Conservation (phyloP, 2,329 filamentous ascomycete species). For the Eutypella sp. region DNA sequence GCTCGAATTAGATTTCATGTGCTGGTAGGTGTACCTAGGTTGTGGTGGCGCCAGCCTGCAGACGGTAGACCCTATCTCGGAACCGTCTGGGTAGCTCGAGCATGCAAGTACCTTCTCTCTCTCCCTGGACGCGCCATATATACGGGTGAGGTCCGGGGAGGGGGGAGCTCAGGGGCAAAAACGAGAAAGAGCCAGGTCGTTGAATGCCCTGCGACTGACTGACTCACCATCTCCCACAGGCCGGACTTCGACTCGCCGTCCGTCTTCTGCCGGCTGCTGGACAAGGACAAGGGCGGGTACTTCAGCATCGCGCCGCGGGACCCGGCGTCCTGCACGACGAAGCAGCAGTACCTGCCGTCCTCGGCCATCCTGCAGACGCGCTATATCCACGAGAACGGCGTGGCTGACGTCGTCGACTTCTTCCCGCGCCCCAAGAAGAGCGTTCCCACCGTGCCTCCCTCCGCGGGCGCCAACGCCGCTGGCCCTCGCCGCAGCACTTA, state of each 20-base stretch:
- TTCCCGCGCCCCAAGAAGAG: slow-evolving; percentile 65
- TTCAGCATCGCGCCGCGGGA: slow-evolving; percentile 60
- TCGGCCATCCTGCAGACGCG: slow-evolving; percentile 72
- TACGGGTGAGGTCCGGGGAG: no score
- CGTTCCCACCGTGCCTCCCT: slow-evolving; percentile 45
- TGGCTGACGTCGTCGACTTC: slow-evolving; percentile 69
- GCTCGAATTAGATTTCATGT: slow-evolving; percentile 59
- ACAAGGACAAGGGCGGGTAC: slow-evolving; percentile 69
- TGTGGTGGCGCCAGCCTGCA: no score
- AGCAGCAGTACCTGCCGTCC: slow-evolving; percentile 72
- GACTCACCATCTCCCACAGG: slow-evolving; percentile 38
- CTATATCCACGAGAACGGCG: slow-evolving; percentile 72
- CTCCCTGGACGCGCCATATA: no score
- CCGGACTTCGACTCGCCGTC: slow-evolving; percentile 75
- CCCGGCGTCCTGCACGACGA: slow-evolving; percentile 56
- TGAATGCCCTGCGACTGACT: not conserved
- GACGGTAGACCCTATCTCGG: no score
- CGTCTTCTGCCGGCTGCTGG: slow-evolving; percentile 68
- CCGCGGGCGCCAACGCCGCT: no score
- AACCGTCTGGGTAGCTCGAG: no score
- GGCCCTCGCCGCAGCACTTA: slow-evolving; percentile 45
- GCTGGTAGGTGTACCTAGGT: slow-evolving; percentile 62
- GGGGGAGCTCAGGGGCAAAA: no score
- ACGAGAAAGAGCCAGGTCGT: no score
- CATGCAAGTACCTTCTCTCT: no score